phyloP scores from a whole-genome alignment of 73 alveolate genomes.

The Uronychia setigera region DNA sequence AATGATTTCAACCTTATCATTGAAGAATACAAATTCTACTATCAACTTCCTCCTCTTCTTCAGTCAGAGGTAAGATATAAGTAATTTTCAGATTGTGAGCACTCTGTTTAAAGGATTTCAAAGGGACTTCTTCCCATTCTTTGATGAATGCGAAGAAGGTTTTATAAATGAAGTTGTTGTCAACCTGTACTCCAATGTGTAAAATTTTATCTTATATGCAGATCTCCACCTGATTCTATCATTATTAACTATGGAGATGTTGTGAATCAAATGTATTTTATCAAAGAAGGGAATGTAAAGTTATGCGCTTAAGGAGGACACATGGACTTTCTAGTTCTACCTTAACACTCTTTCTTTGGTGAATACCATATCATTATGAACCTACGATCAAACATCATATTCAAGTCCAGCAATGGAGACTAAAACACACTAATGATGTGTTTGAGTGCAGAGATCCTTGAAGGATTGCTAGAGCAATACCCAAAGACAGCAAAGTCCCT shows the following conservation, averaged over 20 bases:
- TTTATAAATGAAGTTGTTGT: conserved; percentile 34
- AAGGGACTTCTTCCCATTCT: conserved; percentile 21
- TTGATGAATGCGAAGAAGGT: conserved; percentile 47
- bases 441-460: not conserved
- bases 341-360: conserved; percentile 32
- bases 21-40: conserved; percentile 51
- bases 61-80: conserved; percentile 29
- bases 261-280: conserved; percentile 30
- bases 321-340: conserved; percentile 21
- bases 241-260: conserved; percentile 16
- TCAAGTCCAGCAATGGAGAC: conserved; percentile 13
- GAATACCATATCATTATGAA: conserved; percentile 37
- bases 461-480: not conserved
- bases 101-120: conserved; percentile 31
- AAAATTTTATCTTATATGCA: not conserved
- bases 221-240: conserved; percentile 12
- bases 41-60: conserved; percentile 43
- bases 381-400: conserved; percentile 40
- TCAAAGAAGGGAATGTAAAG: conserved; percentile 42
- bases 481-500: not conserved
- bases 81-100: not conserved
- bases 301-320: conserved; percentile 4
- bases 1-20: conserved; percentile 48
- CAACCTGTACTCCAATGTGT: conserved; percentile 37
- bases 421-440: not conserved